These are phyloP conservation scores for Mrakia hoshinonis DNA, from an alignment of 768 basidiomycete species.

Conservation along the genomic window DNA sequence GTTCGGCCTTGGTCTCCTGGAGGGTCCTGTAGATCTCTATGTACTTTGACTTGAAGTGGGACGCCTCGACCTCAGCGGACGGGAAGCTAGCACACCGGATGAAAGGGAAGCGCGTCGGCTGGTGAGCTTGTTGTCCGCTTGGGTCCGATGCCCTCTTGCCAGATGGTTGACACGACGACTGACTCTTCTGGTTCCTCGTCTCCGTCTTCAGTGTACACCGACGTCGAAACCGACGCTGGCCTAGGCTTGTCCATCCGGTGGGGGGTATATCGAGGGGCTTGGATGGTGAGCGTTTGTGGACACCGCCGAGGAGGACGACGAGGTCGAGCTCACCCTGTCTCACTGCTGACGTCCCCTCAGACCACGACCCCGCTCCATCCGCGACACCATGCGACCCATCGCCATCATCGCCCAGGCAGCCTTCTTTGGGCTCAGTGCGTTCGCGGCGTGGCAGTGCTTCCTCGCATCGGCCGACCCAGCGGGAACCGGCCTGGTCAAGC, in stretches of 20 bases:
- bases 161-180: neutral
- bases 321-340: too few relatives aligned
- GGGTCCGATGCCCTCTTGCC: neutral
- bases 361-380: too few relatives aligned
- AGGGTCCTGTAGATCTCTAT: constrained; percentile 24
- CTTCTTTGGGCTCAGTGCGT: too few relatives aligned
- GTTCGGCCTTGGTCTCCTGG: constrained; percentile 26
- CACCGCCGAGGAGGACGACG: too few relatives aligned
- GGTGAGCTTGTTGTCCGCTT: neutral
- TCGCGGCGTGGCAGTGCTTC: too few relatives aligned
- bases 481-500: neutral
- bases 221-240: neutral
- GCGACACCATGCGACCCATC: too few relatives aligned
- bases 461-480: too few relatives aligned
- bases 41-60: constrained; percentile 24
- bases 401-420: too few relatives aligned
- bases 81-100: constrained; percentile 21
- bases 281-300: neutral
- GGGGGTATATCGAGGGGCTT: neutral
- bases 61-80: constrained; percentile 18
- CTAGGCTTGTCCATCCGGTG: neutral
- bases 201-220: constrained; percentile 6
- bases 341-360: too few relatives aligned
- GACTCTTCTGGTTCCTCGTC: constrained; percentile 20
- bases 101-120: neutral